A percentile compares a stretch with the other conserved stretches of the same genome.
phyloP scores from a whole-genome alignment of 306 rosid genomes.

The Malus sieversii region DNA sequence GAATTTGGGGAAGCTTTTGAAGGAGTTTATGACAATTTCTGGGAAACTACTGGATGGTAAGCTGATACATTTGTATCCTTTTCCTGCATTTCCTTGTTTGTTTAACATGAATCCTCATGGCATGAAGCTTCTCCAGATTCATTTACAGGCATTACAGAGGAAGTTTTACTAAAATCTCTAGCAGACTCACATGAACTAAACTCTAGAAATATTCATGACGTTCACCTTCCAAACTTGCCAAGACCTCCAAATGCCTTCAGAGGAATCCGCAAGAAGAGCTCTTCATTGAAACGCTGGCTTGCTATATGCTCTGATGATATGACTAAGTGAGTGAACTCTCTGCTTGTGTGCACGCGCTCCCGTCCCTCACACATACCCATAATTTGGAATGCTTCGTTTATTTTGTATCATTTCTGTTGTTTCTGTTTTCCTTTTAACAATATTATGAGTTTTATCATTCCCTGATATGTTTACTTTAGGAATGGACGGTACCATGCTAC shows the following conservation, averaged over 20 bases:
- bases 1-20: constrained; percentile 71
- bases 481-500: constrained; percentile 53
- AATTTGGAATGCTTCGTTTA: not conserved
- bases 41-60: constrained; percentile 79
- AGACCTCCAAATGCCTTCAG: constrained; percentile 68
- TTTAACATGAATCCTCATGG: constrained; percentile 13
- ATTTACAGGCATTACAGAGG: constrained; percentile 55
- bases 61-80: constrained; percentile 12
- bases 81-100: constrained; percentile 22
- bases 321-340: constrained; percentile 46
- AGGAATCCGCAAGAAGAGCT: constrained; percentile 80
- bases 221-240: constrained; percentile 72
- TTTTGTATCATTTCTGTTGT: not conserved
- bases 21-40: constrained; percentile 55
- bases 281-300: constrained; percentile 95
- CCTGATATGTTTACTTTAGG: constrained; percentile 35
- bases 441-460: constrained; percentile 10
- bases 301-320: constrained; percentile 75
- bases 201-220: constrained; percentile 45
- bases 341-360: not conserved
- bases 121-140: constrained; percentile 49
- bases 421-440: not conserved
- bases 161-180: constrained; percentile 54
- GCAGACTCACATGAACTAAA: constrained; percentile 38
- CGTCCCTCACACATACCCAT: not conserved